Evolutionary conservation across 345 rosid genomes (phyloP), one percentile per base, ranked within the genome.

Genomic region (Populus ilicifolia): DNA sequence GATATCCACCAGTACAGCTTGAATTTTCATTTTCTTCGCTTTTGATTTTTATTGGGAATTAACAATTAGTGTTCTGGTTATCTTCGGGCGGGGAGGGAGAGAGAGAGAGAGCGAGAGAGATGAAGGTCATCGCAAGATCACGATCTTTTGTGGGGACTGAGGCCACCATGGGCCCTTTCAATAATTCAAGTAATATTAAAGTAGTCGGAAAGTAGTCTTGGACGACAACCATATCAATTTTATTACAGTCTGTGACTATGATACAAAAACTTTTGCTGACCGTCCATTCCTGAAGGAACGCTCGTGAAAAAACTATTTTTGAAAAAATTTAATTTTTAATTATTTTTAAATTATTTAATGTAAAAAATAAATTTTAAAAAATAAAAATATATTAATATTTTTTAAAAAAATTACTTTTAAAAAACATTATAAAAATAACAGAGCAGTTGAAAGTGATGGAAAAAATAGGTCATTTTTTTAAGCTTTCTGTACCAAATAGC

Each of bases 101-200:
- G 35, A 33, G 36, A 30, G 33, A 3, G 33, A 0, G 25, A 44
- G 29, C 29, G 70, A 13, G 38, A 16, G 3, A 27, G 50, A 30
- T 27, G 30, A 65, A 64, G 29, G 62, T 46, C 63, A 66, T 46
- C 3, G 64, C 16, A 65, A 66, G 71, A 75, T 75, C 64, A 23
- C 43, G 65, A 66, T 75, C 78, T 75, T 66, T 75, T 6, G 71
- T 75, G 48, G 63, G 71, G 78, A 33, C 64, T 21, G 16, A 13
- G 44, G 27, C 12, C 36, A 2, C 20, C 43, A 74, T 65, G 35
- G 20, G 20, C 20, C 59, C 59, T 6, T 1, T 20, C 59, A 52
- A 52, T 52, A 52, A 52, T 52, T 52, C 59, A 52, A 52, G 7
- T 18, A 20, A 52, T 20, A 52, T 52, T 20, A 52, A 8, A 52